phyloP scores from a whole-genome alignment of 805 yeast species.

The Wickerhamomyces canadensis region DNA sequence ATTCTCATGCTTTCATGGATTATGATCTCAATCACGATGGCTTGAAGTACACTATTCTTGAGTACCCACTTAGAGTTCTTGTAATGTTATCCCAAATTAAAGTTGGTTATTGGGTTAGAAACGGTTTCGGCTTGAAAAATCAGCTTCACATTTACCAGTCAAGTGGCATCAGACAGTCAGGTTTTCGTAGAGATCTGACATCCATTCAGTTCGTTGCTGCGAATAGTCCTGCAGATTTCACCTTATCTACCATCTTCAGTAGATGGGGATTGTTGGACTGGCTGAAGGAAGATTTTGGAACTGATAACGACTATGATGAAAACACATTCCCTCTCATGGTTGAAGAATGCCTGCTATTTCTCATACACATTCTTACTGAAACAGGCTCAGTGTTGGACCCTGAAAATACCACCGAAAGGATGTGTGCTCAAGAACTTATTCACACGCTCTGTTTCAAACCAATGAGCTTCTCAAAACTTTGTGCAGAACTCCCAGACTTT shows the following conservation, averaged over 20 bases:
- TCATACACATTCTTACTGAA: slow-evolving; percentile 67
- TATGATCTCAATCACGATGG: slow-evolving; percentile 6
- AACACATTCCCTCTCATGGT: slow-evolving; percentile 53
- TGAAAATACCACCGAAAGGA: slow-evolving; percentile 41
- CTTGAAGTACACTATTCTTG: slow-evolving; percentile 37
- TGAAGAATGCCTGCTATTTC: slow-evolving; percentile 70
- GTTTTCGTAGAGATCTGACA: slow-evolving; percentile 73
- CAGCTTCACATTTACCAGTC: slow-evolving; percentile 78
- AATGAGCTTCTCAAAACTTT: slow-evolving; percentile 63
- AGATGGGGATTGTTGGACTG: slow-evolving; percentile 66
- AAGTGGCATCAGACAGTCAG: slow-evolving; percentile 75
- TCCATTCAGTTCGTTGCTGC: slow-evolving; percentile 59
- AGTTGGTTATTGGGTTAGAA: slow-evolving; percentile 91
- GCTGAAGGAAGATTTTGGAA: slow-evolving; percentile 38
- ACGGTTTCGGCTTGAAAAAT: slow-evolving; percentile 75
- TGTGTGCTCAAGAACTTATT: slow-evolving; percentile 65
- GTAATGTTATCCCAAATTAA: slow-evolving; percentile 80
- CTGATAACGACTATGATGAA: slow-evolving; percentile 38
- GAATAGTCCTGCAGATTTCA: slow-evolving; percentile 48
- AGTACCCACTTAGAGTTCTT: slow-evolving; percentile 70
- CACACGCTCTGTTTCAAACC: slow-evolving; percentile 79
- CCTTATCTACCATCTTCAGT: slow-evolving; percentile 50
- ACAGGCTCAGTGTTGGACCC: slow-evolving; percentile 50
- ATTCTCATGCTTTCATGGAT: slow-evolving; percentile 8
- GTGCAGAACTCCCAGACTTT: slow-evolving; percentile 69